Evolutionary conservation across 1,284 basidiomycete genomes (phyloP).

Genomic region (Xerocomus amazonicus): DNA sequence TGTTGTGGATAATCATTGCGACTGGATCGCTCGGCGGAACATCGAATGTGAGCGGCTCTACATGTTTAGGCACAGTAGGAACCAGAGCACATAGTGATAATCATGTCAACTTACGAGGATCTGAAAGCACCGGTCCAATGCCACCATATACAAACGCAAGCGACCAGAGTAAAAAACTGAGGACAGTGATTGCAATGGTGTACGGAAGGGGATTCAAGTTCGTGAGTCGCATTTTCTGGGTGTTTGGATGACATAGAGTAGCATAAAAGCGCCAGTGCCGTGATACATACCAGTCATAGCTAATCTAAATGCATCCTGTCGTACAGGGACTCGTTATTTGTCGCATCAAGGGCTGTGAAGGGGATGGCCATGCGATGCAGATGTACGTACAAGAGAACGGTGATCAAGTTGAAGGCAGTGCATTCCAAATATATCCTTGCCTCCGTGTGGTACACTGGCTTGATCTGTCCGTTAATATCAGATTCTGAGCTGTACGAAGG

Average conservation of each 20-base stretch:
- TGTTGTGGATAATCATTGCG: conserved; percentile 4
- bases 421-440: no score
- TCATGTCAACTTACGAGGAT: neutral
- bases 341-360: neutral
- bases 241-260: no score
- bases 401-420: no score
- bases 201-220: neutral
- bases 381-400: neutral
- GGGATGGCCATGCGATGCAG: no score
- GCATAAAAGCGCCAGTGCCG: no score
- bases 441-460: no score
- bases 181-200: neutral
- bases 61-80: neutral
- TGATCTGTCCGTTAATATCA: neutral
- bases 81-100: neutral
- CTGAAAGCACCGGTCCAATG: neutral
- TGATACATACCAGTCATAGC: no score
- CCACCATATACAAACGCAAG: neutral
- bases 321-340: neutral
- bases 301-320: neutral
- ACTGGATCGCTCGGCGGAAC: conserved; percentile 1
- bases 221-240: neutral
- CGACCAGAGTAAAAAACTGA: neutral
- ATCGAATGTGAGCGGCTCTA: conserved; percentile 5
- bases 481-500: neutral